Evolutionary conservation across 129 eudicot genomes (phyloP), one percentile per base, ranked within the genome.

Genomic region (Arctium minus): DNA sequence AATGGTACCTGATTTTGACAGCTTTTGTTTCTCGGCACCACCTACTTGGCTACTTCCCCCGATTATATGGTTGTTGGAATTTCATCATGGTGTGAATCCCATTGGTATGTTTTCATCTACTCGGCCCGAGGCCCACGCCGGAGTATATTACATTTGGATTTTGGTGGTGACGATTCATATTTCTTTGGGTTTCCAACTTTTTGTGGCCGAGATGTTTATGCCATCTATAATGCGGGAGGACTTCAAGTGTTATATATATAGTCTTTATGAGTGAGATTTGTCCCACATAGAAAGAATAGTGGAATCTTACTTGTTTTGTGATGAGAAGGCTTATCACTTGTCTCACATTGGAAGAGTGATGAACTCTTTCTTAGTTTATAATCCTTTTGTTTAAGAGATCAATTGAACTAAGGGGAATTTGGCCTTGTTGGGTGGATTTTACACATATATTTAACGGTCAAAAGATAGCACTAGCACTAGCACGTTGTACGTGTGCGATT

Each of bases 41-140:
- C 86, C 86, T 3, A 76, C n/a, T n/a, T n/a, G n/a, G n/a, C n/a
- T n/a, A n/a, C 76, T 76, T 75, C 77, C 40, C 36, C 77, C 2
- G 77, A 70, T 31, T 83, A 72, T 70, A 5, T 83, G 69, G 74
- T 79, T 11, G 40, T 77, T 60, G 85, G 40, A 29, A 11, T 81
- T 60, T 4, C 31, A 18, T 2, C 30, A 15, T 3, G 0, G 0
- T 0, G 5, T 53, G 6, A 22, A 18, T n/a, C 3, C 30, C 30
- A 17, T 62, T 18, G 8, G 30, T 11, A 64, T 22, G 31, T 22
- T 11, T 22, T 64, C 70, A 65, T 65, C 33, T 18, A 56, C 67
- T 56, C 6, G n/a, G 33, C 70, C 7, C 33, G 32, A 27, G 33
- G 31, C 2, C 31, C 32, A 27, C 6, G 13, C 8, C 22, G 32